Conservation (phyloP, 495 filamentous ascomycete species). For the Penicillium crystallinum region DNA sequence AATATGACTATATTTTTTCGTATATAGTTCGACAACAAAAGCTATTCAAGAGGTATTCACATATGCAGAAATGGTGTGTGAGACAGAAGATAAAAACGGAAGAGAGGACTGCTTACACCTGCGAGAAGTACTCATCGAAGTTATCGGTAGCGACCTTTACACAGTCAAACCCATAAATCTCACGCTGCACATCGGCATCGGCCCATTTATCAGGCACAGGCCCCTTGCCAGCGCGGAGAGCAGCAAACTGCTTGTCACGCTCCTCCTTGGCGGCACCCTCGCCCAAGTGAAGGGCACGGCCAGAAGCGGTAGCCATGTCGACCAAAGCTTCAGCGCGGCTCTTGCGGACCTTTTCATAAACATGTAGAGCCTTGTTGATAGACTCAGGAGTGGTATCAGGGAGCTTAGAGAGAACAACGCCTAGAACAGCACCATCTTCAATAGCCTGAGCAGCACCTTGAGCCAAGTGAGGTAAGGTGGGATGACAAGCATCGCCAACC, state of each 20-base stretch:
- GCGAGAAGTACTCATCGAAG: conserved; percentile 56
- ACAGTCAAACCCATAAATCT: conserved; percentile 70
- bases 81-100: background rate
- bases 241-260: conserved; percentile 65
- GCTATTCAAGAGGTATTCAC: conserved; percentile 6
- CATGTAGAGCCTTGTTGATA: conserved; percentile 59
- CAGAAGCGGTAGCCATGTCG: conserved; percentile 61
- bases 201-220: conserved; percentile 75
- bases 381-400: conserved; percentile 48
- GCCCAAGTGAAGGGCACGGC: conserved; percentile 65
- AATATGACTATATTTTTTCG: no score
- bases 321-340: conserved; percentile 64
- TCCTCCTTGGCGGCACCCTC: conserved; percentile 71
- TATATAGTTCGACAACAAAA: background rate
- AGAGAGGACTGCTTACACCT: conserved; percentile 22
- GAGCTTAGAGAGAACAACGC: conserved; percentile 55
- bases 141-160: conserved; percentile 53
- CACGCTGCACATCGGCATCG: conserved; percentile 68
- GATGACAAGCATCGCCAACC: conserved; percentile 74
- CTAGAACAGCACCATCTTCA: conserved; percentile 71
- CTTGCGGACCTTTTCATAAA: conserved; percentile 71
- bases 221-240: conserved; percentile 53
- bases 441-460: conserved; percentile 86
- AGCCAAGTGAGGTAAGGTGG: conserved; percentile 68
- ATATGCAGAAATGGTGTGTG: background rate